Percentiles rank a stretch among this genome's conserved stretches.
Conservation (phyloP, 2,329 filamentous ascomycete species). For the Phoma herbarum region DNA sequence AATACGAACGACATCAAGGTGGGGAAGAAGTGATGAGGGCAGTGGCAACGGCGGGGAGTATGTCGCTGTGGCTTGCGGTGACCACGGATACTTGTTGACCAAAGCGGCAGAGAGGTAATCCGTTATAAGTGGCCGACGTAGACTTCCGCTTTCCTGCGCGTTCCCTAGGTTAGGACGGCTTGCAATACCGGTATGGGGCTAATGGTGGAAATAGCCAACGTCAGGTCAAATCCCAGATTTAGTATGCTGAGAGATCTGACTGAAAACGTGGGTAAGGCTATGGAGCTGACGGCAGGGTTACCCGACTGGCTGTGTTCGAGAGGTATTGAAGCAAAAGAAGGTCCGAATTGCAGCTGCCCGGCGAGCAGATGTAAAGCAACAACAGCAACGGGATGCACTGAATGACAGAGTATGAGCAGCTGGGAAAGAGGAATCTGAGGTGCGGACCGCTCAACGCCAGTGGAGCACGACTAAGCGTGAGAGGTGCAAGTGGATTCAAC, state of each 20-base stretch:
- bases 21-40: slow-evolving; percentile 16
- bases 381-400: slow-evolving; percentile 20
- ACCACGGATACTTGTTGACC: slow-evolving; percentile 22
- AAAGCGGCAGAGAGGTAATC: slow-evolving; percentile 19
- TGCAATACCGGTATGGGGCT: slow-evolving; percentile 30
- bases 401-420: slow-evolving; percentile 15
- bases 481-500: slow-evolving; percentile 32
- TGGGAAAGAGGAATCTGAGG: slow-evolving; percentile 4
- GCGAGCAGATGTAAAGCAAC: slow-evolving; percentile 22
- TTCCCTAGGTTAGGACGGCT: slow-evolving; percentile 28
- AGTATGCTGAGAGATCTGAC: slow-evolving; percentile 34
- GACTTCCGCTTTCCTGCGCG: slow-evolving; percentile 25
- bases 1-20: slow-evolving; percentile 26
- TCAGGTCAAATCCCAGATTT: slow-evolving; percentile 32
- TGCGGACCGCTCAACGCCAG: slow-evolving; percentile 25
- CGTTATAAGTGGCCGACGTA: slow-evolving; percentile 28
- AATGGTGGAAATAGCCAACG: slow-evolving; percentile 33
- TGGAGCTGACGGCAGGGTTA: slow-evolving; percentile 38
- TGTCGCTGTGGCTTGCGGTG: slow-evolving; percentile 24
- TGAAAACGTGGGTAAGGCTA: slow-evolving; percentile 34
- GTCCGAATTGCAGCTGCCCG: slow-evolving; percentile 19
- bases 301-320: slow-evolving; percentile 29
- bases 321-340: slow-evolving; percentile 25
- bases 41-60: slow-evolving; percentile 20
- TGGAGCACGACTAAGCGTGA: slow-evolving; percentile 33